Base-by-base conservation (phyloP, 2,329 filamentous ascomycete genomes). In the Aspergillus luchuensis region DNA sequence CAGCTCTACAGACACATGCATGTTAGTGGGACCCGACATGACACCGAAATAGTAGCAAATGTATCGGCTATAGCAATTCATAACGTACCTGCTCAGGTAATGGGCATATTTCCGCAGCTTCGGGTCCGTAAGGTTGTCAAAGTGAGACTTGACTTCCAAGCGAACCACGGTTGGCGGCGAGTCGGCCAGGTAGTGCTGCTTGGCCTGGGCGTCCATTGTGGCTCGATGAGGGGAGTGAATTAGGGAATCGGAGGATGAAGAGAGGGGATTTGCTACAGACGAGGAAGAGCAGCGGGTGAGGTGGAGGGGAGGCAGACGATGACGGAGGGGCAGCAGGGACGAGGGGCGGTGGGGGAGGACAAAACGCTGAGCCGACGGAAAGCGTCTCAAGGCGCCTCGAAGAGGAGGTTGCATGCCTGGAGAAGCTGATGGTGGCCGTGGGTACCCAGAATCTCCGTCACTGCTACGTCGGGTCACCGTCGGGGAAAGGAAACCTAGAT, bases 101-200 rank as follows among this genome's bases (percentile, higher is more conserved):
- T 97, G 93, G 65, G 93, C 91, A 82, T 97, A 97, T 73, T 90
- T 88, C 81, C 94, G 92, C 80, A 96, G 87, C 74, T 90, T 76
- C 48, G 73, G 72, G 59, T 80, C 74, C 39, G 76, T 77, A 48
- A 82, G 71, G 6, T 77, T 87, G 58, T 94, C 90, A 71, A 98
- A 99, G 79, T 98, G 94, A 74, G 92, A 91, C 79, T 92, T 92
- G 75, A 98, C 95, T 75, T 92, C 89, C 53, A 99, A 86, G 51
- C 89, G 87, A 61, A 97, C 94, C 59, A 97, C 87, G 52, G 89
- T 90, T 1, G 95, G 95, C 49, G 95, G 95, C 65, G 89, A 89
- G 78, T 99, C 95, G 50, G 95, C 93, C 63, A 96, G 85, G 76
- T 96, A 97, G 74, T 96, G 90, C 59, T 79, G 73, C 62, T 76